Percentiles rank a stretch among this genome's conserved stretches.
These are phyloP conservation scores for Furcasterigmium sp. DNA, from an alignment of 2,329 filamentous ascomycete species.

Conservation along the genomic window DNA sequence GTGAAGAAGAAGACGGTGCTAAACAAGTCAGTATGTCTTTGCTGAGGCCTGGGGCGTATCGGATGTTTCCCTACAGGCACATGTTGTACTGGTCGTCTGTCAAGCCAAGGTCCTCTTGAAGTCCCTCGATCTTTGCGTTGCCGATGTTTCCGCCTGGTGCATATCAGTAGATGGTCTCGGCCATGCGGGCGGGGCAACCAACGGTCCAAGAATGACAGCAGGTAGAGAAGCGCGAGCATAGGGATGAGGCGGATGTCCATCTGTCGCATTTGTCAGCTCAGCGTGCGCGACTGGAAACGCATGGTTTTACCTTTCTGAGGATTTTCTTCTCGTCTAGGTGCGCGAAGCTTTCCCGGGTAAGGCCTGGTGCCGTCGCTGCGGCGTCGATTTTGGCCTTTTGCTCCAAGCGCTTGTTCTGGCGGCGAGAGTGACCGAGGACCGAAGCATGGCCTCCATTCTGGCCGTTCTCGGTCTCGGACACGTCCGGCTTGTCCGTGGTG, in stretches of 20 bases:
- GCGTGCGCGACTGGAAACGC: background rate
- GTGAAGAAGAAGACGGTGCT: slow-evolving; percentile 75
- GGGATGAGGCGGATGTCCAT: slow-evolving; percentile 50
- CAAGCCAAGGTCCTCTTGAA: slow-evolving; percentile 50
- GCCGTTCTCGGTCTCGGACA: slow-evolving; percentile 6
- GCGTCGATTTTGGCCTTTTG: slow-evolving; percentile 5
- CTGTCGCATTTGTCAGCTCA: slow-evolving; percentile 18
- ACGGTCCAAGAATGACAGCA: slow-evolving; percentile 65
- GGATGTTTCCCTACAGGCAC: slow-evolving; percentile 41
- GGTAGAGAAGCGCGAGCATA: slow-evolving; percentile 62
- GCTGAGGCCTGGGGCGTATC: background rate
- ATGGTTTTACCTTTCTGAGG: slow-evolving; percentile 49
- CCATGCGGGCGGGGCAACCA: slow-evolving; percentile 10
- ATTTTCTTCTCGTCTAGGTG: slow-evolving; percentile 53
- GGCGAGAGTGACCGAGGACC: background rate
- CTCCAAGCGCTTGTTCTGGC: background rate
- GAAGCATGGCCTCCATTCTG: background rate
- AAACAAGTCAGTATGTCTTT: no score
- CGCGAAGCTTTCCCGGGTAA: slow-evolving; percentile 14
- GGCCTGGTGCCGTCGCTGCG: slow-evolving; percentile 1
- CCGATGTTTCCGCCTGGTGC: slow-evolving; percentile 17
- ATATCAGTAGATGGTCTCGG: background rate
- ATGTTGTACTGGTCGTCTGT: slow-evolving; percentile 65
- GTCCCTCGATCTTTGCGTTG: slow-evolving; percentile 61
- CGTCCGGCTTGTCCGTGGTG: slow-evolving; percentile 6